Base-by-base conservation (phyloP, 2,329 filamentous ascomycete genomes). In the Cordyceps fumosorosea region DNA sequence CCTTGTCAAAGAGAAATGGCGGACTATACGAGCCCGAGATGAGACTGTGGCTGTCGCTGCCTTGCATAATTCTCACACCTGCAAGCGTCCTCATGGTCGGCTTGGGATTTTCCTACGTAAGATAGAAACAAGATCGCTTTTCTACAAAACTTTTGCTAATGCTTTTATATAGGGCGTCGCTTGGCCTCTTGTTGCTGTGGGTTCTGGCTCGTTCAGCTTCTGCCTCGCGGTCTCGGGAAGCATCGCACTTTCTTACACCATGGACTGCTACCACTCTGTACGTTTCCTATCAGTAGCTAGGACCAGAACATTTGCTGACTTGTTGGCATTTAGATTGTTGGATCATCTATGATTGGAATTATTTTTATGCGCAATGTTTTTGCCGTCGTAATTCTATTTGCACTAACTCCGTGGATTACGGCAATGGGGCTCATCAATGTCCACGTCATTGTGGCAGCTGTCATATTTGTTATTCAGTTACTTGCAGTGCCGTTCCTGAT, bases 1-100 rank as follows among this genome's bases (percentile, higher is more conserved):
- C 53, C 1, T 64, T 77, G 2, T 69, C 77, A 0, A 69, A 68
- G 29, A 66, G 73, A 10, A 76, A 76, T 53, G 66, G 67, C 1
- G 77, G 77, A 1, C 70, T 78, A 5, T 77, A 74, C 58, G 77
- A 80, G 53, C 78, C 77, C 0, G 77, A 80, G 62, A 76, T 76
- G 69, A 71, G 77, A 5, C 71, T 80, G 6, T 77, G 73, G 73
- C 26, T 59, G 18, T n/a, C 37, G 22, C 40, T 63, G n/a, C 61
- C 61, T 8, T 24, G 10, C 29, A 50, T 50, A 11, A 48, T 58
- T n/a, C 10, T 62, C 16, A 20, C 40, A 5, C 61, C 61, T 5
- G 56, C 48, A 2, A 22, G 55, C 10, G 29, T 59, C 5, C 42
- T 63, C 6, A 59, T 63, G 55, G 14, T 50, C 29, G 61, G 61